Evolutionary conservation across 2,329 filamentous ascomycete species (phyloP).

Genomic region (Exophiala sideris): DNA sequence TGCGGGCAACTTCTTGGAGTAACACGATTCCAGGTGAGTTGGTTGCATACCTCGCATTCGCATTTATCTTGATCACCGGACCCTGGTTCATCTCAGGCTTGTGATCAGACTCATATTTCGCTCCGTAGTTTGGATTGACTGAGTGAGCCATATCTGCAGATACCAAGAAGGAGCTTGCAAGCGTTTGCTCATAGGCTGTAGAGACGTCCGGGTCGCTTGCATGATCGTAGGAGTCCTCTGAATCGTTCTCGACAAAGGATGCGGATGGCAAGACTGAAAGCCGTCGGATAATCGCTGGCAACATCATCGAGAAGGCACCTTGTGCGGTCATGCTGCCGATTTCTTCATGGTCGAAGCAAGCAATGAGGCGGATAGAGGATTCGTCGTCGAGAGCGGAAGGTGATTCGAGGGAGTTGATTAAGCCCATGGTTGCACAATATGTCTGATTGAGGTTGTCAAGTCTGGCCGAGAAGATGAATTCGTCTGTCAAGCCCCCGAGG

Average conservation of each 20-base stretch:
- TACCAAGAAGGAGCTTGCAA: constrained; percentile 86
- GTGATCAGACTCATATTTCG: constrained; percentile 88
- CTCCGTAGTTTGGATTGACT: constrained; percentile 89
- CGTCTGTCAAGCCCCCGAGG: constrained; percentile 84
- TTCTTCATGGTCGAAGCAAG: constrained; percentile 97
- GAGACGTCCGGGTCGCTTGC: constrained; percentile 59
- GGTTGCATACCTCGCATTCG: constrained; percentile 93
- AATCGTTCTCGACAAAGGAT: constrained; percentile 47
- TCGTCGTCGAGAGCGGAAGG: constrained; percentile 68
- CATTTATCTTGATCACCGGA: constrained; percentile 96
- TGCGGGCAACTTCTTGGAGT: constrained; percentile 75
- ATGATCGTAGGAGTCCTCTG: constrained; percentile 64
- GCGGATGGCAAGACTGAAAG: constrained; percentile 73
- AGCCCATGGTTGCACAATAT: constrained; percentile 80
- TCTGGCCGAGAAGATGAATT: constrained; percentile 93
- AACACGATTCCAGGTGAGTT: constrained; percentile 94
- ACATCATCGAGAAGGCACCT: constrained; percentile 86
- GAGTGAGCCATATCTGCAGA: constrained; percentile 98
- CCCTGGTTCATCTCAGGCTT: constrained; percentile 94
- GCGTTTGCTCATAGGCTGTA: constrained; percentile 89
- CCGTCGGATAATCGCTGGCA: constrained; percentile 81
- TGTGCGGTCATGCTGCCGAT: constrained; percentile 91
- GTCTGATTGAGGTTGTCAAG: constrained; percentile 97
- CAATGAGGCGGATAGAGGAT: constrained; percentile 79
- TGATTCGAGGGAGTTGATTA: constrained; percentile 73